These are phyloP conservation scores for Daldinia loculata DNA, from an alignment of 495 filamentous ascomycete genomes.

Conservation along the genomic window DNA sequence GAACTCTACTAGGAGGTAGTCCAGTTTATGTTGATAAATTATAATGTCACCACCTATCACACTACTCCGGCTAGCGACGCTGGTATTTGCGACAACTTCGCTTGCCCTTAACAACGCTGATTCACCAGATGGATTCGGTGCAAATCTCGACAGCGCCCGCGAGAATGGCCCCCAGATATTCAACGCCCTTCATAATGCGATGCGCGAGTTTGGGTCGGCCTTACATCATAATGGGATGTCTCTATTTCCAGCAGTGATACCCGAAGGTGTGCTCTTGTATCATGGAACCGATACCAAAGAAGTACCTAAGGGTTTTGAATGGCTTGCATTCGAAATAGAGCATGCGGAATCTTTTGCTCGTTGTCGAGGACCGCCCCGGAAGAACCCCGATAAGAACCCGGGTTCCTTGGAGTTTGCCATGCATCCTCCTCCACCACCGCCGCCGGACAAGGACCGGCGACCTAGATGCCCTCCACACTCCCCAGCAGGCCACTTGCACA, in stretches of 20 bases:
- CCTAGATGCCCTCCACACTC: slow-evolving; percentile 7
- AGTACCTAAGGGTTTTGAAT: slow-evolving; percentile 63
- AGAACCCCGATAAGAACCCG: not conserved
- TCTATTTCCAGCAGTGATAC: slow-evolving; percentile 66
- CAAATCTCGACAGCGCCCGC: slow-evolving; percentile 44
- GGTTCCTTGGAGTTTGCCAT: not conserved
- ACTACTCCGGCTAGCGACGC: slow-evolving; percentile 4
- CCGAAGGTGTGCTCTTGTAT: slow-evolving; percentile 67
- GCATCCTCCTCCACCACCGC: not conserved
- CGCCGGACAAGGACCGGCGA: not conserved
- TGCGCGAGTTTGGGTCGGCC: slow-evolving; percentile 75
- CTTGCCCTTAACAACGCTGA: slow-evolving; percentile 4
- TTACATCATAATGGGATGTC: slow-evolving; percentile 76
- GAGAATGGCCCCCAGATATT: slow-evolving; percentile 69
- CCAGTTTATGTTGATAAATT: not conserved
- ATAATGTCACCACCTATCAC: not conserved
- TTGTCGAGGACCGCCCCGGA: slow-evolving; percentile 8
- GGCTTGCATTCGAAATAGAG: slow-evolving; percentile 76
- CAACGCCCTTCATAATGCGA: slow-evolving; percentile 71
- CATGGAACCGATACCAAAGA: slow-evolving; percentile 60
- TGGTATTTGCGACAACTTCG: slow-evolving; percentile 12
- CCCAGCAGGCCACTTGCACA: slow-evolving; percentile 62
- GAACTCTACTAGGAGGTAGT: not conserved
- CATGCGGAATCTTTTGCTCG: slow-evolving; percentile 68
- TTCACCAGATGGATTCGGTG: slow-evolving; percentile 27